Base-by-base conservation (phyloP, 2,329 filamentous ascomycete genomes). In the Coniella vitis region DNA sequence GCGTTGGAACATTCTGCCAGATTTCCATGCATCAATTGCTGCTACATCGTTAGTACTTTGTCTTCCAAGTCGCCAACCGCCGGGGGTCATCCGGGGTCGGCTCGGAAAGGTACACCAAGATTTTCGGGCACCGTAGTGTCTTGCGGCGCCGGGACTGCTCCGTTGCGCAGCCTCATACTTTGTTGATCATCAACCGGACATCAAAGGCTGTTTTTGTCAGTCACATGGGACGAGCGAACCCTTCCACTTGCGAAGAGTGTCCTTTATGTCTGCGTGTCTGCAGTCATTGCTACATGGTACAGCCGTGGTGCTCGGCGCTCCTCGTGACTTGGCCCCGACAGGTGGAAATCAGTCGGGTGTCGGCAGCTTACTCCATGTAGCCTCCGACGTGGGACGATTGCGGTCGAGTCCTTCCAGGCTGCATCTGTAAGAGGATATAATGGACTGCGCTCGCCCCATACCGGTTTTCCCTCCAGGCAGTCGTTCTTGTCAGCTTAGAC, bases 81-180 rank as follows among this genome's bases (percentile, higher is more conserved):
- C 42, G 38, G 31, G 34, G 46, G 16, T 22, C 38, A 34, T 25
- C 25, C 22, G 20, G 34, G 31, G 44, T 29, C 25, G 5, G 25
- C 25, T 29, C 25, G 5, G 10, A 29, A 5, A 29, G 25, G 10
- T 29, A 29, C 25, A 29, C 25, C 25, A 29, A 25, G 17, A 16
- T 40, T 40, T 49, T 49, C 47, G 47, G 47, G 37, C 22, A 31
- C 47, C 47, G 47, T 49, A 39, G 25, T 7, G 4, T 29, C 25
- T 10, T 29, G 5, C 10, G 10, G 25, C 25, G 25, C 25, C 25
- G 25, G 25, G 10, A 29, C 25, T 29, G 25, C 25, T 29, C 25
- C 25, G 25, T 10, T 10, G 10, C 25, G 5, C 25, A 29, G n/a
- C n/a, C n/a, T n/a, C n/a, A n/a, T n/a, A n/a, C n/a, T n/a, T n/a